A percentile compares a stretch with the other conserved stretches of the same genome.
Evolutionary conservation across 2,329 filamentous ascomycete genomes (phyloP).

Genomic region (Dissoconium aciculare): DNA sequence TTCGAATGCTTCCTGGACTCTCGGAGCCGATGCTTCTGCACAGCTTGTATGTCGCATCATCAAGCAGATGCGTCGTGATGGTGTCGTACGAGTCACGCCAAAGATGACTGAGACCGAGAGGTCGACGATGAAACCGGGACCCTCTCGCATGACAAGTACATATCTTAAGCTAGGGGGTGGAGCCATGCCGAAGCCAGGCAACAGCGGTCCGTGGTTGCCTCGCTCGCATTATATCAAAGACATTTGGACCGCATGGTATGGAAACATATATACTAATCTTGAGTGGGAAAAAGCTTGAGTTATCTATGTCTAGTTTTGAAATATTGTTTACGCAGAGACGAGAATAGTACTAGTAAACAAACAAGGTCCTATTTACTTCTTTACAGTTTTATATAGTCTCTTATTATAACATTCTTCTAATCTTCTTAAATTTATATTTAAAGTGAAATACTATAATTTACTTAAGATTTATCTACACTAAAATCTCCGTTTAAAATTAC

Average conservation of each 20-base stretch:
- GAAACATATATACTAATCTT: slow-evolving; percentile 26
- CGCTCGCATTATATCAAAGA: slow-evolving; percentile 30
- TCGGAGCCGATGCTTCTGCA: slow-evolving; percentile 37
- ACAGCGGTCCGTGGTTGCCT: slow-evolving; percentile 27
- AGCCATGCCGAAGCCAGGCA: slow-evolving; percentile 33
- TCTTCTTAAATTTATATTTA: no score
- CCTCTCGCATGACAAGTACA: slow-evolving; percentile 33
- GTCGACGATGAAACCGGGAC: slow-evolving; percentile 24
- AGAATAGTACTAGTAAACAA: no score
- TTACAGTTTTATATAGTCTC: no score
- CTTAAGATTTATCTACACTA: no score
- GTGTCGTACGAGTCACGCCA: slow-evolving; percentile 30
- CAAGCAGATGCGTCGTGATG: slow-evolving; percentile 33
- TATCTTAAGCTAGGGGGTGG: slow-evolving; percentile 33
- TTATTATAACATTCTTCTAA: no score
- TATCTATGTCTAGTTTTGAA: no score
- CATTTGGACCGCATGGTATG: slow-evolving; percentile 26
- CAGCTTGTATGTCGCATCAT: slow-evolving; percentile 36
- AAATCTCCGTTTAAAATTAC: no score
- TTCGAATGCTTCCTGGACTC: slow-evolving; percentile 44
- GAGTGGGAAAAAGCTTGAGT: slow-evolving; percentile 17
- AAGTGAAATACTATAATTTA: no score
- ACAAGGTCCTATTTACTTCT: no score
- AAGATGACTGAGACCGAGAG: slow-evolving; percentile 23
- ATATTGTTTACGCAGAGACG: no score